Base-by-base conservation (phyloP, 768 basidiomycete genomes). In the Dentipellis sp. region DNA sequence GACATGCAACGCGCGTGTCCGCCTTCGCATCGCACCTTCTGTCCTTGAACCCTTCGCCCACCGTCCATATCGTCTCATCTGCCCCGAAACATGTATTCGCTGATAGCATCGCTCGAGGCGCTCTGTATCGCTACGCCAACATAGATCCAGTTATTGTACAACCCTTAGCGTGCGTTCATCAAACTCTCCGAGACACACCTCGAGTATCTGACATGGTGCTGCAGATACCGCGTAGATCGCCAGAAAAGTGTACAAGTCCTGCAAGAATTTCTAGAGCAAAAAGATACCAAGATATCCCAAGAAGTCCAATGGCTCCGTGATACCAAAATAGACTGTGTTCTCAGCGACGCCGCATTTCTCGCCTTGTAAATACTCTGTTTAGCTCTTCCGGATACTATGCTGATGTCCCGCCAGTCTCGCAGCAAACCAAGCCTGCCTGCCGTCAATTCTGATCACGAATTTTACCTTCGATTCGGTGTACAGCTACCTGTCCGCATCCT, bases 401-500 rank as follows among this genome's bases (percentile, higher is more conserved):
- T 45, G 19, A 53, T 23, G 40, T 23, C 22, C 16, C 22, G 19
- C 45, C 58, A 88, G 86, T 62, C 74, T 84, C 37, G 86, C 88
- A 1, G 88, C 86, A 2, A 79, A 82, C 47, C 65, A 72, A 38
- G 78, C 81, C 0, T 75, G 78, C 0, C 72, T 90, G n/a, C 88
- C 87, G 1, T 84, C 84, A 1, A 73, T 83, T 40, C 71, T 91
- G 16, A 77, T 90, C 60, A 88, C 87, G 46, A 91, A 91, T 71
- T 91, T 91, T 66, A 85, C 87, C 0, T 91, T 91, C 67, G 88
- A 91, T 68, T 85, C 88, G 1, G 87, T 89, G 11, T 91, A 84
- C 67, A 86, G 84, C 59, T 89, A 83, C 59, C 82, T 90, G 17
- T 78, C 83, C 3, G 81, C 85, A 0, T 66, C 75, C 3, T 66